Evolutionary conservation across 371 early-diverging fungal species (phyloP), one percentile per base, ranked within the genome.

Genomic region (Mucor velutinosus): DNA sequence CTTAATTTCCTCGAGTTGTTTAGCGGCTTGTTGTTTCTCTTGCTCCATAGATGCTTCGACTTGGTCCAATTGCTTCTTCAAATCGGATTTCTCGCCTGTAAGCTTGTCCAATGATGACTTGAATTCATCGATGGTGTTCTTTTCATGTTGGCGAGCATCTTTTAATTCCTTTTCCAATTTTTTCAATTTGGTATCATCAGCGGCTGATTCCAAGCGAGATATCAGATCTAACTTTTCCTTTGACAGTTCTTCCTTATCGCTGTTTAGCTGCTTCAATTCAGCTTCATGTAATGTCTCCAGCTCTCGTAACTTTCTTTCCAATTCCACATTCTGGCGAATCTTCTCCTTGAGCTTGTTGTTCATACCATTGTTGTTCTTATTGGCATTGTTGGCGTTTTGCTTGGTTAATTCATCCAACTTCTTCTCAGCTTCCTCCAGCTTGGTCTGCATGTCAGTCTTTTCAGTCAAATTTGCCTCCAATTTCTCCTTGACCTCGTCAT

Each of bases 301-400:
- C 4, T 64, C 59, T 17, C 14, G 27, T 37, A 30, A 7, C 12
- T 49, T 37, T 64, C 51, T 60, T 30, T 65, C 66, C 29, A 67
- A 17, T 41, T 75, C 62, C 32, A 51, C 57, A 69, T 79, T 63
- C 56, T 43, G 64, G 64, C 35, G 60, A 7, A 66, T 55, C n/a
- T 60, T 51, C 3, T 37, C 59, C 30, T 59, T 62, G 14, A 69
- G 25, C 23, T 69, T 69, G 21, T 29, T 49, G 8, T 69, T 51
- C 35, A 62, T 72, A 37, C 71, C 67, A 1, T 62, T 60, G 35
- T 78, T 81, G 41, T 87, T 72, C 55, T 89, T 89, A 7, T 86
- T 85, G 14, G 74, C 75, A 8, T 84, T 70, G 6, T 84, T 62
- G 4, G 62, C 32, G 17, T 30, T 45, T 47, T 68, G 62, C 17